These are phyloP conservation scores for Nigrospora osmanthi DNA, from an alignment of 2,329 filamentous ascomycete species.

Conservation along the genomic window DNA sequence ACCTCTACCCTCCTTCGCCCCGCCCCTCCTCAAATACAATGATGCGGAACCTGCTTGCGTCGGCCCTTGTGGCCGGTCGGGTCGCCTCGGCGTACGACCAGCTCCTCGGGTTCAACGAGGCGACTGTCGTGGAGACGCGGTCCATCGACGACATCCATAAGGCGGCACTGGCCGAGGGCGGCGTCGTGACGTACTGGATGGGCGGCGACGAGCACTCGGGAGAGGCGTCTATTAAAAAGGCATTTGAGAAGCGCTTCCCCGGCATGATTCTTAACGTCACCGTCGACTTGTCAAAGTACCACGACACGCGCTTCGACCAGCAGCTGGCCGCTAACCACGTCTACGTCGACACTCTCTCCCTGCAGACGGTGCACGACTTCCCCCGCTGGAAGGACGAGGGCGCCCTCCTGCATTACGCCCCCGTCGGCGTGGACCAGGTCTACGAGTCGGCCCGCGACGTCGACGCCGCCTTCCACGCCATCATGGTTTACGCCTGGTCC, in stretches of 20 bases:
- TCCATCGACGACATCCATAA: slow-evolving; percentile 41
- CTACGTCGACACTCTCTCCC: slow-evolving; percentile 34
- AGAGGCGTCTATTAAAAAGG: slow-evolving; percentile 28
- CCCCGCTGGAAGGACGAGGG: slow-evolving; percentile 41
- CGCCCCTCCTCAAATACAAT: no score
- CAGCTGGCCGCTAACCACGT: slow-evolving; percentile 29
- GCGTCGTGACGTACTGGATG: slow-evolving; percentile 36
- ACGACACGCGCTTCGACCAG: slow-evolving; percentile 36
- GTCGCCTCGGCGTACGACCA: slow-evolving; percentile 11
- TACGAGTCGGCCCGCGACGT: slow-evolving; percentile 31
- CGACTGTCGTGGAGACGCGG: slow-evolving; percentile 30
- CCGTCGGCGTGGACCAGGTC: slow-evolving; percentile 34
- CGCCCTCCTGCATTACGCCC: slow-evolving; percentile 40
- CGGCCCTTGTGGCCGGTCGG: no score
- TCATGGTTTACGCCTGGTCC: slow-evolving; percentile 29
- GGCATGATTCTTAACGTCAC: slow-evolving; percentile 45
- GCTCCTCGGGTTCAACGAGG: slow-evolving; percentile 14
- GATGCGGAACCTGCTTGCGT: no score
- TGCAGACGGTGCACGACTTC: slow-evolving; percentile 45
- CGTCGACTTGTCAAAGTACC: slow-evolving; percentile 49
- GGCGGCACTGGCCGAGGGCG: slow-evolving; percentile 38
- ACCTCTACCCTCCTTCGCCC: no score
- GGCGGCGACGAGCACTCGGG: slow-evolving; percentile 38
- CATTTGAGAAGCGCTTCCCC: slow-evolving; percentile 39
- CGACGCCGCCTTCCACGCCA: slow-evolving; percentile 32